These are phyloP conservation scores for Neofusicoccum kwambonambiense DNA, from an alignment of 2,329 filamentous ascomycete genomes.

Conservation along the genomic window DNA sequence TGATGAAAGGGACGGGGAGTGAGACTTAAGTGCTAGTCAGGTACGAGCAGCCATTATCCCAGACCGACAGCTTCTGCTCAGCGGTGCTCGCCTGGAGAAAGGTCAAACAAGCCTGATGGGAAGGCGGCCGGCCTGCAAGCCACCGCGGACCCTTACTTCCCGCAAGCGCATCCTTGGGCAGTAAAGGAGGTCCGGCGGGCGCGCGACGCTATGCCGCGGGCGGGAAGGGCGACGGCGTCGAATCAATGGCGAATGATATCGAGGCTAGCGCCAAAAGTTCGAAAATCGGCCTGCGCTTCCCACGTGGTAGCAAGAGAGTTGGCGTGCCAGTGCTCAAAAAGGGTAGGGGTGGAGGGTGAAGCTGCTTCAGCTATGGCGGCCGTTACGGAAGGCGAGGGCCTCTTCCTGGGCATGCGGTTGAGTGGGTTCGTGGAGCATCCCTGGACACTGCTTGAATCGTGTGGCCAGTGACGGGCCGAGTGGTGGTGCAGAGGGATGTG, in stretches of 20 bases:
- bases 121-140: neutral
- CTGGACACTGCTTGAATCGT: neutral
- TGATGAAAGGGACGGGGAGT: neutral
- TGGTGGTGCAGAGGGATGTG: neutral
- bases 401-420: neutral
- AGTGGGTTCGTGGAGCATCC: neutral
- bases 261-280: neutral
- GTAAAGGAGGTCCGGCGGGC: neutral
- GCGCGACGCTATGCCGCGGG: neutral
- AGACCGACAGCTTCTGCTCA: neutral
- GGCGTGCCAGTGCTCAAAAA: neutral
- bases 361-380: neutral
- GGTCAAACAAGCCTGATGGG: neutral
- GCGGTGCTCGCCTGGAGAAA: neutral
- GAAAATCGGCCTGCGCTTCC: neutral
- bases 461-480: neutral
- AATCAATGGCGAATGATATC: neutral
- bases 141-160: neutral
- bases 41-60: neutral
- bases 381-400: neutral
- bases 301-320: neutral
- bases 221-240: neutral
- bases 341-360: neutral
- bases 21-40: neutral
- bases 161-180: neutral